Evolutionary conservation across 306 rosid genomes (phyloP).

Genomic region (Neltuma alba): DNA sequence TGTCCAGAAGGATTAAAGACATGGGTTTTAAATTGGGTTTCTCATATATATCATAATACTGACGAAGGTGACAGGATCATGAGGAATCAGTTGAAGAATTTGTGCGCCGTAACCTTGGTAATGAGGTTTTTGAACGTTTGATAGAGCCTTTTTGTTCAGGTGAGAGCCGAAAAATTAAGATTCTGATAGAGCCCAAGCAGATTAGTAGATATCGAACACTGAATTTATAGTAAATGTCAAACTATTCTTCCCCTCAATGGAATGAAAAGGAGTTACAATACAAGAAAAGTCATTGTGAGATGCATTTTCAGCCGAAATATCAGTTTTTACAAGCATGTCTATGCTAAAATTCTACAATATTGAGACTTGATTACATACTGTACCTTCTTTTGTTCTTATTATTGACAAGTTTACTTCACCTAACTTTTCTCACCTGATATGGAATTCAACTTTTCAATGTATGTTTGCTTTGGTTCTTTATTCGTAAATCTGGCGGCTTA

Average conservation of each 20-base stretch:
- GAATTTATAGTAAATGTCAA: not conserved
- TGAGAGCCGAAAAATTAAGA: slow-evolving; percentile 28
- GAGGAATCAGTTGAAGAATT: slow-evolving; percentile 98
- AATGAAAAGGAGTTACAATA: no score
- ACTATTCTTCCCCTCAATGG: no score
- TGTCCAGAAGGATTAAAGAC: slow-evolving; percentile 22
- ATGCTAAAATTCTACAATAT: slow-evolving; percentile 1
- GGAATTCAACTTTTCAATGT: not conserved
- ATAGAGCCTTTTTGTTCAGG: slow-evolving; percentile 99
- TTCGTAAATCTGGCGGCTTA: slow-evolving; percentile 17
- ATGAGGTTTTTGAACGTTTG: slow-evolving; percentile 97
- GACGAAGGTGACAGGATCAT: slow-evolving; percentile 93
- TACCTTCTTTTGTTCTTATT: not conserved
- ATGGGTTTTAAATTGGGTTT: slow-evolving; percentile 39
- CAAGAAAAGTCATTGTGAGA: no score
- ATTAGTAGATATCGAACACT: no score
- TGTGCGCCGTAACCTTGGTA: slow-evolving; percentile 95
- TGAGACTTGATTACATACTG: slow-evolving; percentile 22
- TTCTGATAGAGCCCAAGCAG: not conserved
- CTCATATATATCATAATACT: slow-evolving; percentile 64
- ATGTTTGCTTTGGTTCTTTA: not conserved
- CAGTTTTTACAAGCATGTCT: slow-evolving; percentile 16
- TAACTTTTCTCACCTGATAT: slow-evolving; percentile 25
- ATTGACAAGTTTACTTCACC: slow-evolving; percentile 20
- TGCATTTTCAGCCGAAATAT: slow-evolving; percentile 15